Evolutionary conservation across 1,284 basidiomycete species (phyloP).

Genomic region (Cutaneotrichosporon cavernicola): DNA sequence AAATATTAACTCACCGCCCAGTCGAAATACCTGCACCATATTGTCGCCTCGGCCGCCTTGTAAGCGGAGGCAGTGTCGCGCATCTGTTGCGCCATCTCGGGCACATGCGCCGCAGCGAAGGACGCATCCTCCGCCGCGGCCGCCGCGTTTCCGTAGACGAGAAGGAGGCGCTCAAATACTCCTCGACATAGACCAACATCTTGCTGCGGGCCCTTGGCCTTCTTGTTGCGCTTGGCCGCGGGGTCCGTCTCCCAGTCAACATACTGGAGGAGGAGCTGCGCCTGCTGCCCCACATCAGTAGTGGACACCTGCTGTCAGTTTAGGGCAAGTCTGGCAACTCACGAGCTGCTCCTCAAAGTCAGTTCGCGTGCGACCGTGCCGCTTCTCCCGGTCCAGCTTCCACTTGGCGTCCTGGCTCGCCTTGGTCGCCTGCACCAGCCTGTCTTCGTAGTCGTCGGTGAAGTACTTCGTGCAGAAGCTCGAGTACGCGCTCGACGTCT

Average conservation of each 20-base stretch:
- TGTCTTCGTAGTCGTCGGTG: conserved; percentile 68
- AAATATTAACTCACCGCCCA: conserved; percentile 34
- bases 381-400: conserved; percentile 36
- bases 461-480: conserved; percentile 76
- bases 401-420: conserved; percentile 59
- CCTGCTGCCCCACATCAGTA: conserved; percentile 25
- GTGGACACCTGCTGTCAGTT: conserved; percentile 24
- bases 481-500: conserved; percentile 79
- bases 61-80: conserved; percentile 34
- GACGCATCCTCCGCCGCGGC: conserved; percentile 53
- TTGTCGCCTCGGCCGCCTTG: conserved; percentile 42
- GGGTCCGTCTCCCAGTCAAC: conserved; percentile 48
- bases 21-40: conserved; percentile 44
- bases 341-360: conserved; percentile 48
- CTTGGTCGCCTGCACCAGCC: conserved; percentile 74
- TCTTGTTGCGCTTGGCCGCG: conserved; percentile 59
- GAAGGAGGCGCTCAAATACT: conserved; percentile 74
- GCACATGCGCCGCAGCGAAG: conserved; percentile 62
- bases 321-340: conserved; percentile 4
- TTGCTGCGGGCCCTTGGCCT: conserved; percentile 25
- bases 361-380: conserved; percentile 41
- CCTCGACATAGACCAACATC: conserved; percentile 63
- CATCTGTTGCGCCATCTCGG: conserved; percentile 23
- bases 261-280: conserved; percentile 36
- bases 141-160: conserved; percentile 58